Percentiles rank a stretch among this genome's conserved stretches.
Conservation (phyloP, 164 flowering plant genomes). For the Umbellularia californica region DNA sequence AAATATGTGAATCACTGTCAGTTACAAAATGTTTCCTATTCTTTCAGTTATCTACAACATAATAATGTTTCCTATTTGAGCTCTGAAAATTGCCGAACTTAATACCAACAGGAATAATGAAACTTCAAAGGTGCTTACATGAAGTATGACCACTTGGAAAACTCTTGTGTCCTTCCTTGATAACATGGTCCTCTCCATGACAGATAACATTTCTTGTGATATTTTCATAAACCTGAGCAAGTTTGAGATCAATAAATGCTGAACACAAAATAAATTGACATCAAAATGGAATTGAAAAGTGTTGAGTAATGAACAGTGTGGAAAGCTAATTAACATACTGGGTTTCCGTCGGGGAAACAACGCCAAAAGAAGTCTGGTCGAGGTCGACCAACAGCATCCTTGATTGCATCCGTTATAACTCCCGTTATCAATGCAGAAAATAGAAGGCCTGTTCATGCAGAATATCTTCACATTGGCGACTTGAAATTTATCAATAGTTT, state of each 20-base stretch:
- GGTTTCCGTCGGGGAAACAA: slow-evolving; percentile 79
- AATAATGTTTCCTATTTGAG: too few relatives aligned
- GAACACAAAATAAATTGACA: not conserved
- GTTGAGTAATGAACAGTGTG: too few relatives aligned
- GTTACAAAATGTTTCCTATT: not conserved
- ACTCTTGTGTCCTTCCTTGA: slow-evolving; percentile 90
- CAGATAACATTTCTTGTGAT: slow-evolving; percentile 52
- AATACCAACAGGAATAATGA: not conserved
- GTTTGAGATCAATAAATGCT: not conserved
- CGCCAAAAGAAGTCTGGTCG: slow-evolving; percentile 89
- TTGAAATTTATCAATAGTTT: not conserved
- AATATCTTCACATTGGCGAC: not conserved
- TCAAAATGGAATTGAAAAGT: not conserved
- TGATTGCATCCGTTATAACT: slow-evolving; percentile 60
- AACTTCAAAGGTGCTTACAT: slow-evolving; percentile 39
- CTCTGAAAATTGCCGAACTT: not conserved
- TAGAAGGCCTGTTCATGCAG: slow-evolving; percentile 47
- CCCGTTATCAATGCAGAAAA: slow-evolving; percentile 53
- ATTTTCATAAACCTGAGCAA: slow-evolving; percentile 45
- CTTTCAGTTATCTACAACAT: not conserved
- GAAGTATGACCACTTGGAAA: slow-evolving; percentile 96
- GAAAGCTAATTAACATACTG: slow-evolving; percentile 30
- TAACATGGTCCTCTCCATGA: slow-evolving; percentile 51
- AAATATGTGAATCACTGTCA: not conserved
- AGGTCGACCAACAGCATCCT: slow-evolving; percentile 74